Percentiles rank a stretch among this genome's conserved stretches.
phyloP scores from a whole-genome alignment of 2,329 filamentous ascomycete species.

The Aspergillus candidus region DNA sequence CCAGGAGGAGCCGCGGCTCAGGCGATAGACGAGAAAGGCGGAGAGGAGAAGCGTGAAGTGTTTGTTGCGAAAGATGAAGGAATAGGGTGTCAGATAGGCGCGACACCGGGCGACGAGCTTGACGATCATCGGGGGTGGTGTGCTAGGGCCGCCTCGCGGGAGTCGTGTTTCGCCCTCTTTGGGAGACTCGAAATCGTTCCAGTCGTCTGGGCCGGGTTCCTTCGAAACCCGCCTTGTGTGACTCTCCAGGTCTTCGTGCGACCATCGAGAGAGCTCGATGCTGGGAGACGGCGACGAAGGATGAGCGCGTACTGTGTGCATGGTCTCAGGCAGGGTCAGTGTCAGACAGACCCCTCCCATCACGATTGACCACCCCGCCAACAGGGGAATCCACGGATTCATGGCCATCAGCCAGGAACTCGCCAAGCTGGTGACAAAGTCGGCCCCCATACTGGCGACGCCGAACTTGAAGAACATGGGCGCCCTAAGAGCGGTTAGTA shows the following conservation, averaged over 20 bases:
- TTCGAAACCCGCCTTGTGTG: slow-evolving; percentile 12
- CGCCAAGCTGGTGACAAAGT: slow-evolving; percentile 34
- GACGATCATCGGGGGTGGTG: slow-evolving; percentile 4
- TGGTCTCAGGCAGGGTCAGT: slow-evolving; percentile 36
- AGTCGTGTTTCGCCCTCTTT: slow-evolving; percentile 7
- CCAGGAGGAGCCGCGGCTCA: slow-evolving; percentile 43
- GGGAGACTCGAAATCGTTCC: slow-evolving; percentile 8
- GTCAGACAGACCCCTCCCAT: slow-evolving; percentile 29
- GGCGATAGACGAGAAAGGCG: slow-evolving; percentile 44
- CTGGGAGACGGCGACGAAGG: slow-evolving; percentile 5
- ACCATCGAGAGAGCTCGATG: slow-evolving; percentile 28
- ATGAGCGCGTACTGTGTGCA: slow-evolving; percentile 21
- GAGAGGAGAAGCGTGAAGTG: slow-evolving; percentile 40
- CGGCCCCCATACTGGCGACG: slow-evolving; percentile 34
- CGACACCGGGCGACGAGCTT: slow-evolving; percentile 17
- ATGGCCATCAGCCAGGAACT: slow-evolving; percentile 37
- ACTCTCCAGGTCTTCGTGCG: slow-evolving; percentile 9
- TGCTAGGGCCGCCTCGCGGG: too few species aligned
- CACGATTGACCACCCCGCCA: slow-evolving; percentile 31
- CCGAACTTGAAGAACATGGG: slow-evolving; percentile 38
- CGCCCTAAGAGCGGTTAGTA: slow-evolving; percentile 22
- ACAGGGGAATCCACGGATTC: slow-evolving; percentile 37
- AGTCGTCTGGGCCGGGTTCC: slow-evolving; percentile 15
- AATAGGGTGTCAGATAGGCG: slow-evolving; percentile 32
- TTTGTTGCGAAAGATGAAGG: slow-evolving; percentile 36